phyloP scores from a whole-genome alignment of 495 filamentous ascomycete species.

The Pyrenula massariospora region DNA sequence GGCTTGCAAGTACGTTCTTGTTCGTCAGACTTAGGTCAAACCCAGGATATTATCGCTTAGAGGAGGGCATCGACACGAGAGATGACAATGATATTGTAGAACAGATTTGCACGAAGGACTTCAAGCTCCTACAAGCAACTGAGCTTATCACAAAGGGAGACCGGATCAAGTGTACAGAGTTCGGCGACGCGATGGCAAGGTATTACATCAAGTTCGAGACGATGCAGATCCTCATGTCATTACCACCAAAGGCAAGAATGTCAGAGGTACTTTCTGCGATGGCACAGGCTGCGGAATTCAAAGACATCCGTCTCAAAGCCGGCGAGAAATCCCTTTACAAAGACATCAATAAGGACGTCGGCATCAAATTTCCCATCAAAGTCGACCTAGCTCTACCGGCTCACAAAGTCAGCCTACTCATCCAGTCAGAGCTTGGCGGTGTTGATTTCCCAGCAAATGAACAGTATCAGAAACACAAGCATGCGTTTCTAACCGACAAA shows the following conservation, averaged over 20 bases:
- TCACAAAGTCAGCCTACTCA: constrained; percentile 81
- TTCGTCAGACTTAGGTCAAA: constrained; percentile 73
- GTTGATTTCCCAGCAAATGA: constrained; percentile 59
- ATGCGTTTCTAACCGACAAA: constrained; percentile 59
- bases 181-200: constrained; percentile 82
- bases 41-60: constrained; percentile 65
- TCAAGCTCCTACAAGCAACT: constrained; percentile 52
- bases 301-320: constrained; percentile 61
- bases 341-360: constrained; percentile 63
- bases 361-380: constrained; percentile 69
- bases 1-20: constrained; percentile 82
- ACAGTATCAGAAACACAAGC: constrained; percentile 46
- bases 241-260: constrained; percentile 48
- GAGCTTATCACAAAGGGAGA: constrained; percentile 41
- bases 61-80: constrained; percentile 38
- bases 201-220: constrained; percentile 89
- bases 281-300: constrained; percentile 67
- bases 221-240: constrained; percentile 62
- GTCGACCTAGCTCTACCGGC: constrained; percentile 56
- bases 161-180: constrained; percentile 55
- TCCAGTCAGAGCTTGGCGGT: constrained; percentile 70
- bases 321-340: constrained; percentile 69
- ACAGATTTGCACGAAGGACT: constrained; percentile 69
- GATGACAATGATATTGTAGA: constrained; percentile 60
- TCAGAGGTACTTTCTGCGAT: constrained; percentile 60